Conservation (phyloP, 192 early-diverging fungal genomes). For the Physocladia obscura region DNA sequence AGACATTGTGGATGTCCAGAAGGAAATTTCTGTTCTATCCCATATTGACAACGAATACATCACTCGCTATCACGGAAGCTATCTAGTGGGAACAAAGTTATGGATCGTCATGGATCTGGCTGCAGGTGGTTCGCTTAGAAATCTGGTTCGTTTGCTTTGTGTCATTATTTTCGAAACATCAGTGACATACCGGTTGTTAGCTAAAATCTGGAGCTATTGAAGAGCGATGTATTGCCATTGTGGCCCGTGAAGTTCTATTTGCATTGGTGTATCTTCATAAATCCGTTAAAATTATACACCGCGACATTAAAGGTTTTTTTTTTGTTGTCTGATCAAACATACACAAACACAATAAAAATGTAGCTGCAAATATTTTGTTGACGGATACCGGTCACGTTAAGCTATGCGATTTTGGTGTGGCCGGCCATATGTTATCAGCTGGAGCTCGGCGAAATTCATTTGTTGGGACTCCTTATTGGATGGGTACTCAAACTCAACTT, state of each 20-base stretch:
- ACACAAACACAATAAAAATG: not conserved
- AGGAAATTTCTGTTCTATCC: conserved; percentile 88
- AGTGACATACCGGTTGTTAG: conserved; percentile 36
- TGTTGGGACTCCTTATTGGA: conserved; percentile 72
- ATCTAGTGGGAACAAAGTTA: conserved; percentile 73
- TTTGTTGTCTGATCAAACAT: not conserved
- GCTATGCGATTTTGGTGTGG: conserved; percentile 65
- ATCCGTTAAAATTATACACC: conserved; percentile 85
- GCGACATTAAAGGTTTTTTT: conserved; percentile 89
- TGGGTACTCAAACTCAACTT: conserved; percentile 16
- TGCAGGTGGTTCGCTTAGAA: conserved; percentile 86
- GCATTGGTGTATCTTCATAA: conserved; percentile 94
- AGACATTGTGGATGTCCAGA: conserved; percentile 91
- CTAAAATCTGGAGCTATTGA: conserved; percentile 82
- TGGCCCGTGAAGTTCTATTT: conserved; percentile 82
- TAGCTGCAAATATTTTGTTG: conserved; percentile 71
- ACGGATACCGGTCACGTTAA: conserved; percentile 52
- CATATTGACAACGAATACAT: conserved; percentile 88
- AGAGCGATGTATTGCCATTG: conserved; percentile 85
- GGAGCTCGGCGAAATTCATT: conserved; percentile 72
- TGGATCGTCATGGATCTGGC: conserved; percentile 99
- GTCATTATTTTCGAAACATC: not conserved
- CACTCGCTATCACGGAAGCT: conserved; percentile 85
- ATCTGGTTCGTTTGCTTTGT: conserved; percentile 52
- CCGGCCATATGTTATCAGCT: conserved; percentile 54